A percentile compares a stretch with the other conserved stretches of the same genome.
These are phyloP conservation scores for Exsudoporus frostii DNA, from an alignment of 768 basidiomycete genomes.

Conservation along the genomic window DNA sequence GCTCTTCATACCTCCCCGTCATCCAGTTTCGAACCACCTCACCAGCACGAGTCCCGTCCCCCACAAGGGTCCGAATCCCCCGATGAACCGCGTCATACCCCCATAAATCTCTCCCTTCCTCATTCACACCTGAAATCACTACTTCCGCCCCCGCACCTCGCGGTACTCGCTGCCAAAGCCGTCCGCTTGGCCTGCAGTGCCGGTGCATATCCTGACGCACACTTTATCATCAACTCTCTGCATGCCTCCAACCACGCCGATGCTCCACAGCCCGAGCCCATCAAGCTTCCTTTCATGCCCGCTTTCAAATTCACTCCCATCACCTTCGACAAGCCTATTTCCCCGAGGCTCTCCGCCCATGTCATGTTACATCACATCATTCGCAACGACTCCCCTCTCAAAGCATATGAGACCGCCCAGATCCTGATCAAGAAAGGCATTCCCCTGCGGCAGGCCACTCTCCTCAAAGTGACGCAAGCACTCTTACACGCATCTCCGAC, in stretches of 20 bases:
- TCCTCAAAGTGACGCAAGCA: conserved; percentile 39
- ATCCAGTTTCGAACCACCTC: not conserved
- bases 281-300: conserved; percentile 25
- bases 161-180: conserved; percentile 45
- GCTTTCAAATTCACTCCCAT: conserved; percentile 39
- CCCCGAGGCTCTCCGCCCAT: conserved; percentile 62
- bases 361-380: conserved; percentile 62
- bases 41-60: not conserved
- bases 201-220: conserved; percentile 48
- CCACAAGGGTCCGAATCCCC: not conserved
- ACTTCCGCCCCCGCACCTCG: conserved; percentile 8
- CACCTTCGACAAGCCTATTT: conserved; percentile 47
- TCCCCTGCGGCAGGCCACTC: conserved; percentile 44
- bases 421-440: conserved; percentile 55
- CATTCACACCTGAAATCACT: not conserved
- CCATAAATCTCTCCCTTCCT: not conserved
- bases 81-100: not conserved
- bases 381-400: conserved; percentile 44
- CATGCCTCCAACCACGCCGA: conserved; percentile 38
- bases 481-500: conserved; percentile 25
- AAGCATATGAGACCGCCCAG: conserved; percentile 48
- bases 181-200: conserved; percentile 45
- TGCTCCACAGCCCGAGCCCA: not conserved
- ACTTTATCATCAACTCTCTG: conserved; percentile 57
- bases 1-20: not conserved